These are phyloP conservation scores for Fusarium lateritium DNA, from an alignment of 2,329 filamentous ascomycete species.

Conservation along the genomic window DNA sequence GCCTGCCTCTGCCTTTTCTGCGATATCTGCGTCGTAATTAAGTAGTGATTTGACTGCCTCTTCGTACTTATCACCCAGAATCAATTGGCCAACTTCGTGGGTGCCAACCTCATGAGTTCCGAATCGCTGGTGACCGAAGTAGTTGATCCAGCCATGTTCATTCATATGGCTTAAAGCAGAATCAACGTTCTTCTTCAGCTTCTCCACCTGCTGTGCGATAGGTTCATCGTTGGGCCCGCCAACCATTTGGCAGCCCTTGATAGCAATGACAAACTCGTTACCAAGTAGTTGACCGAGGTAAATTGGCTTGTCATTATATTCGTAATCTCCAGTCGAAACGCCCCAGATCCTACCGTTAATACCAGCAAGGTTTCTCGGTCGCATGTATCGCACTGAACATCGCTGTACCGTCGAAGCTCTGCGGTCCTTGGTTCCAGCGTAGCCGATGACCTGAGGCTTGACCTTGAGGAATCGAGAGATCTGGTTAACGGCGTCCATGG, in stretches of 20 bases:
- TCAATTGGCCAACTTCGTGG: conserved; percentile 85
- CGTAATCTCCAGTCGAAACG: conserved; percentile 83
- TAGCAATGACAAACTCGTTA: conserved; percentile 93
- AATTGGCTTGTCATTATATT: conserved; percentile 79
- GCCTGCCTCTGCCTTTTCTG: conserved; percentile 60
- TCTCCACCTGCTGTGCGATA: conserved; percentile 50
- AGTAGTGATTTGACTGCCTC: conserved; percentile 85
- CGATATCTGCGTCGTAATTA: conserved; percentile 75
- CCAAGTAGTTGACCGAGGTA: conserved; percentile 87
- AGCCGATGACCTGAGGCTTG: conserved; percentile 80
- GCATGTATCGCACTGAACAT: conserved; percentile 73
- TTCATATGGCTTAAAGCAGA: conserved; percentile 77
- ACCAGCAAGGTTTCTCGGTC: conserved; percentile 71
- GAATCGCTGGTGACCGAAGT: conserved; percentile 97
- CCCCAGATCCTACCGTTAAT: conserved; percentile 75
- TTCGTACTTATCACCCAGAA: conserved; percentile 85
- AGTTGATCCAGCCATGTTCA: conserved; percentile 91
- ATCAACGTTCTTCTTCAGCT: conserved; percentile 60
- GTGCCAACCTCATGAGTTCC: conserved; percentile 90
- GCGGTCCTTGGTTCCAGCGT: conserved; percentile 91
- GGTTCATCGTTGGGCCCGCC: conserved; percentile 52
- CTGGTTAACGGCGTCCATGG: conserved; percentile 89
- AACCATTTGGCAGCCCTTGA: conserved; percentile 83
- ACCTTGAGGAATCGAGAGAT: conserved; percentile 81
- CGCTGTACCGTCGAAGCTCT: conserved; percentile 89